Conservation (phyloP, 106 monocot species). For the Dioscorea zingiberensis region DNA sequence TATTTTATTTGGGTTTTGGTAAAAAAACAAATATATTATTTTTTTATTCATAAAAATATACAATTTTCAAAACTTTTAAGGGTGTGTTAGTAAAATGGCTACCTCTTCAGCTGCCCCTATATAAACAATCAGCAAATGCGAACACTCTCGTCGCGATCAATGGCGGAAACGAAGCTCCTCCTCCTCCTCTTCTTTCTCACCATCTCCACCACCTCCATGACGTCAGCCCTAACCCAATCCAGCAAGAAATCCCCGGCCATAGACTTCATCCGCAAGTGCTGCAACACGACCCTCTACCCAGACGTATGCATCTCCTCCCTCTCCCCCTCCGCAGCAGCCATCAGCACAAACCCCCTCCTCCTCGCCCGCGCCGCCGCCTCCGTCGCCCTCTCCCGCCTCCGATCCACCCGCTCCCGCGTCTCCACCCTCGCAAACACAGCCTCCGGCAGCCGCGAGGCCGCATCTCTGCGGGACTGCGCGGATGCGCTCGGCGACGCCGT, state of each 20-base stretch:
- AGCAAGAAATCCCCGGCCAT: not conserved
- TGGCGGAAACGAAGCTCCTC: no score
- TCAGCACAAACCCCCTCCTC: not conserved
- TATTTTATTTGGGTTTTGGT: no score
- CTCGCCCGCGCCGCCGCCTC: slow-evolving; percentile 16
- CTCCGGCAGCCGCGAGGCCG: not conserved
- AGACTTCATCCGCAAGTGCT: slow-evolving; percentile 10
- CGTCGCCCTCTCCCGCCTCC: slow-evolving; percentile 10
- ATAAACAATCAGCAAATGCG: no score
- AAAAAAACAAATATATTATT: no score
- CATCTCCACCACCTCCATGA: no score
- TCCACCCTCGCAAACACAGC: not conserved
- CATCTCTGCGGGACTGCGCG: slow-evolving; percentile 18
- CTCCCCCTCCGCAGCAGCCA: slow-evolving; percentile 5
- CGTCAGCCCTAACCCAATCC: no score
- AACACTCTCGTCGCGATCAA: no score
- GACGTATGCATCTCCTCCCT: slow-evolving; percentile 18
- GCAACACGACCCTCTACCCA: slow-evolving; percentile 18
- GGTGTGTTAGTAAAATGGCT: no score
- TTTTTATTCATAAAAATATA: no score
- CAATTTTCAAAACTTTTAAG: no score
- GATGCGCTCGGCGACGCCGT: slow-evolving; percentile 13
- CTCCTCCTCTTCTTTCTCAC: no score
- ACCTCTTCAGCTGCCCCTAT: no score
- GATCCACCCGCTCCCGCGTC: not conserved